Conservation (phyloP, 805 yeast genomes). For the Candida orba region DNA sequence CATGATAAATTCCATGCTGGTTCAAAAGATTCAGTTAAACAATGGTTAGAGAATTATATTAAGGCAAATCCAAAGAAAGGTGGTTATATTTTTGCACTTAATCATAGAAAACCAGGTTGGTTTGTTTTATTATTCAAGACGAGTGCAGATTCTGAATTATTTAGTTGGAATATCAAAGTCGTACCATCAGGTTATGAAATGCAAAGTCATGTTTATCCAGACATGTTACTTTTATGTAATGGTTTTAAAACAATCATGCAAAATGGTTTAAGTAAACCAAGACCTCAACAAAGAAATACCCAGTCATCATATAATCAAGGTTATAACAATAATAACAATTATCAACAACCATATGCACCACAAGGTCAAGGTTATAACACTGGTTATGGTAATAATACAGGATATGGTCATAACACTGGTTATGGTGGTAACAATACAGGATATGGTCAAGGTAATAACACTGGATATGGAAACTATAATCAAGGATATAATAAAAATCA, state of each 20-base stretch:
- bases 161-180: conserved; percentile 88
- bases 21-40: conserved; percentile 67
- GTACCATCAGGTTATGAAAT: conserved; percentile 80
- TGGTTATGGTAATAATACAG: neutral
- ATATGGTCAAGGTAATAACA: neutral
- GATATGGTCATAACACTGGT: no score
- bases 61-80: conserved; percentile 87
- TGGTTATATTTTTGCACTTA: conserved; percentile 85
- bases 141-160: conserved; percentile 56
- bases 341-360: neutral
- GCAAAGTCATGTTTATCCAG: conserved; percentile 79
- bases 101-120: conserved; percentile 92
- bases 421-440: neutral
- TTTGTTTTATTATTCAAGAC: conserved; percentile 82
- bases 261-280: conserved; percentile 9
- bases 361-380: conserved; percentile 1
- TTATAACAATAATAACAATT: neutral
- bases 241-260: conserved; percentile 76
- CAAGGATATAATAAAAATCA: neutral
- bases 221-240: conserved; percentile 79
- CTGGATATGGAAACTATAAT: neutral
- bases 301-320: neutral
- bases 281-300: neutral
- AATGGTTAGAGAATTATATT: conserved; percentile 83
- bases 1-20: conserved; percentile 88